Base-by-base conservation (phyloP, 495 filamentous ascomycete species). In the Hypoxylon cercidicola region DNA sequence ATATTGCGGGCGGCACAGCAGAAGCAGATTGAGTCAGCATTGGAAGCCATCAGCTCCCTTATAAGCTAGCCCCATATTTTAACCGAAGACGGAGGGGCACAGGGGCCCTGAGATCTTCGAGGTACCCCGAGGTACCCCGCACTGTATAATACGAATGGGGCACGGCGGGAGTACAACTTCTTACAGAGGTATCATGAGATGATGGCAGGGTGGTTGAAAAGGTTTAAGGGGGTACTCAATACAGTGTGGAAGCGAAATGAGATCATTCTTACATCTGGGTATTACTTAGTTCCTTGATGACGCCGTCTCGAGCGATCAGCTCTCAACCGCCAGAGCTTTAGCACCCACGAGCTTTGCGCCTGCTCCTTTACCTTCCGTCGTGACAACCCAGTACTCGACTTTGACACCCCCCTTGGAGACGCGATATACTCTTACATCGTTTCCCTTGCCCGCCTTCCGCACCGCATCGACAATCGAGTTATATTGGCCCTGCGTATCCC, bases 381-480 rank as follows among this genome's bases (percentile, higher is more conserved):
- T 87, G 28, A 95, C 76, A 44, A 95, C 76, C 83, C 84, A 96
- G 69, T 94, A 95, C 76, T 94, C 90, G n/a, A 81, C 75, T 70
- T 85, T 84, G 11, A 87, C 85, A 15, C 80, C 81, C 25, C 80
- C 87, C 68, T 81, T 76, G 47, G 78, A 77, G 13, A 94, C 84
- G 51, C 85, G 78, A 62, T 93, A 97, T n/a, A 94, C 84, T 72
- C 85, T 84, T 43, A 93, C 78, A 68, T 91, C 88, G 30, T 76
- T 78, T 4, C 90, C 89, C 60, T 81, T 68, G 34, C 81, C 77
- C 21, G 80, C 85, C 75, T 82, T 71, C 64, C 76, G 74, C 28
- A 89, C 84, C 25, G 85, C 86, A 35, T 87, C 81, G 6, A 89
- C 57, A 9, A 91, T 68, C 15, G 81, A 77, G 30, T 69, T 75